A percentile compares a stretch with the other conserved stretches of the same genome.
These are phyloP conservation scores for Pseudoscleropodium purum DNA, from an alignment of 225 moss, liverwort and hornwort species.

Conservation along the genomic window DNA sequence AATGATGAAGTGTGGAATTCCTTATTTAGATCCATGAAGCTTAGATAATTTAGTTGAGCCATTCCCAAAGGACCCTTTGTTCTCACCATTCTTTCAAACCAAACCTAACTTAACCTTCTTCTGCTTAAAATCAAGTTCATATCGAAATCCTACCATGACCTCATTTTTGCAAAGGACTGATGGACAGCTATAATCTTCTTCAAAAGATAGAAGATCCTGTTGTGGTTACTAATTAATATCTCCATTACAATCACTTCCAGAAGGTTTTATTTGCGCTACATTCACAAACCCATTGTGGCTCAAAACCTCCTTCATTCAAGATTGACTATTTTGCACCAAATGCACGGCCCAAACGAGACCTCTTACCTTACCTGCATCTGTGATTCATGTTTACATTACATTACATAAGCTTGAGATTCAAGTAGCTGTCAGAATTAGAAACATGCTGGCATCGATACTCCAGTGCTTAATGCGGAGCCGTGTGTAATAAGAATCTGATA, in stretches of 20 bases:
- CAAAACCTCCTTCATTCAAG: neutral
- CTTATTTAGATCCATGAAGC: too few relatives aligned
- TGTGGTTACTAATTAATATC: too few relatives aligned
- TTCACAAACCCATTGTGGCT: neutral
- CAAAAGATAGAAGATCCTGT: neutral
- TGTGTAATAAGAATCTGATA: neutral
- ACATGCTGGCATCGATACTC: neutral
- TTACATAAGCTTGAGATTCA: neutral
- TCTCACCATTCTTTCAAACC: too few relatives aligned
- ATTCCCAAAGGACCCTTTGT: too few relatives aligned
- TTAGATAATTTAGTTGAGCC: too few relatives aligned
- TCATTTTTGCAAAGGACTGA: neutral
- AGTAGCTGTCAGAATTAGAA: neutral
- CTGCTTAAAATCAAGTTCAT: too few relatives aligned
- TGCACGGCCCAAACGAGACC: too few relatives aligned
- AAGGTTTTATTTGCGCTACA: neutral
- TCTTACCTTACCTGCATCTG: neutral
- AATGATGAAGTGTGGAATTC: too few relatives aligned
- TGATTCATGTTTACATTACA: neutral
- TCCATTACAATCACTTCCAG: neutral
- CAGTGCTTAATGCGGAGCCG: neutral
- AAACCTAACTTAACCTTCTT: too few relatives aligned
- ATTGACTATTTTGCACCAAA: neutral
- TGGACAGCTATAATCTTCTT: neutral
- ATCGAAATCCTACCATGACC: too few relatives aligned